Percentiles rank a stretch among this genome's conserved stretches.
Conservation (phyloP, 108 stramenopile species). For the Seminavis robusta region DNA sequence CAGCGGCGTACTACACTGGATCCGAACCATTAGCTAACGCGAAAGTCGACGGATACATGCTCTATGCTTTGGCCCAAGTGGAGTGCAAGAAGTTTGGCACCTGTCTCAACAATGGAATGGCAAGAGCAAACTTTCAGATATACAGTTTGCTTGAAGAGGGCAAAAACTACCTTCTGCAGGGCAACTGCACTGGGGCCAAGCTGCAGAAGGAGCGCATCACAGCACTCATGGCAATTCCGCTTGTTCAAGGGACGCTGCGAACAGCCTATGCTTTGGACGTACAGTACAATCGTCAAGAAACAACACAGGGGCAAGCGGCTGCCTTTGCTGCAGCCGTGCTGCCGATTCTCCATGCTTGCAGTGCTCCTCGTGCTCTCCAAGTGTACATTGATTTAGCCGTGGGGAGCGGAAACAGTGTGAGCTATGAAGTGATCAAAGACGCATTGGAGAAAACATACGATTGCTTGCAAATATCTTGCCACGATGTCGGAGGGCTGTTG, state of each 20-base stretch:
- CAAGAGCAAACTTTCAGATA: conserved; percentile 45
- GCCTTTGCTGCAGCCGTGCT: conserved; percentile 58
- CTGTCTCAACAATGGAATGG: conserved; percentile 37
- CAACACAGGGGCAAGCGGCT: conserved; percentile 20
- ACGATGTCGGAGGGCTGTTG: conserved; percentile 15
- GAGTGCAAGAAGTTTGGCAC: conserved; percentile 49
- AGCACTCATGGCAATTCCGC: conserved; percentile 49
- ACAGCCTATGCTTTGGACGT: conserved; percentile 29
- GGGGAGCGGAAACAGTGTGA: conserved; percentile 5
- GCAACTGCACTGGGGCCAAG: conserved; percentile 39
- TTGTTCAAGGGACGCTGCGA: conserved; percentile 57
- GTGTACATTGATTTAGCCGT: conserved; percentile 27
- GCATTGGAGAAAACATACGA: conserved; percentile 11
- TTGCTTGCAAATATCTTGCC: conserved; percentile 11
- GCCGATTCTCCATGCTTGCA: conserved; percentile 40
- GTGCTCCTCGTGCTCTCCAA: conserved; percentile 28
- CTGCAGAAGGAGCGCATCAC: conserved; percentile 38
- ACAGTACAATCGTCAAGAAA: conserved; percentile 8
- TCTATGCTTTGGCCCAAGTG: conserved; percentile 58
- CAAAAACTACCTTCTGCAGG: conserved; percentile 24
- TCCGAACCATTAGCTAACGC: conserved; percentile 44
- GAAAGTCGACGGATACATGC: conserved; percentile 48
- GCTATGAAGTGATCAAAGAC: conserved; percentile 16
- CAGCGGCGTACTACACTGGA: conserved; percentile 48
- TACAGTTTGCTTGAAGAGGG: conserved; percentile 43